phyloP scores from a whole-genome alignment of 2,329 filamentous ascomycete species.

The Alternaria solani region DNA sequence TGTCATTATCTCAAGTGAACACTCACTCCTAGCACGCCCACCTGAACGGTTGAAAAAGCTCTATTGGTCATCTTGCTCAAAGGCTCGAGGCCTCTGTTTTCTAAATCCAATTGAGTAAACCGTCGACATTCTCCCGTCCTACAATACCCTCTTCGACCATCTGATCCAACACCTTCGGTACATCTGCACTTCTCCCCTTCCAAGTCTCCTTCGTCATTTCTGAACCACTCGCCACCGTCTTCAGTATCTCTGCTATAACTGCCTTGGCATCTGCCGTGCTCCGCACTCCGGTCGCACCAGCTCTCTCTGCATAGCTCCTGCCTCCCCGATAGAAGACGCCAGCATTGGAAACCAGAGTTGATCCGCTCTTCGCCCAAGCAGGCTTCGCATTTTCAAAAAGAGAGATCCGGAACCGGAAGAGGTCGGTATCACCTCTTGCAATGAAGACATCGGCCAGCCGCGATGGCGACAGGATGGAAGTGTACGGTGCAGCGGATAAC shows the following conservation, averaged over 20 bases:
- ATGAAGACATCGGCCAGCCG: conserved; percentile 44
- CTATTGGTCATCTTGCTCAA: neutral
- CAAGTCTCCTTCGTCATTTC: conserved; percentile 51
- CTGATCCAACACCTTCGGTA: conserved; percentile 57
- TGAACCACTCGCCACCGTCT: conserved; percentile 45
- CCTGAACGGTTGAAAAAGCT: too few relatives aligned
- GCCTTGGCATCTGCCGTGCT: conserved; percentile 59
- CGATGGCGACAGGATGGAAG: conserved; percentile 28
- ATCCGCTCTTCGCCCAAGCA: conserved; percentile 43
- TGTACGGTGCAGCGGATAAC: conserved; percentile 28
- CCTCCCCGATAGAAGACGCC: conserved; percentile 52
- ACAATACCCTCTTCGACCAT: conserved; percentile 63
- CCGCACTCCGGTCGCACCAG: conserved; percentile 48
- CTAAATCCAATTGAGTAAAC: conserved; percentile 16
- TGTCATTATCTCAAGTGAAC: neutral
- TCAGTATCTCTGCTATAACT: conserved; percentile 57
- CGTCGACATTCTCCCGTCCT: conserved; percentile 36
- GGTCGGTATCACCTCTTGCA: conserved; percentile 44
- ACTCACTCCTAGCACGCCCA: too few relatives aligned
- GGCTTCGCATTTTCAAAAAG: conserved; percentile 31
- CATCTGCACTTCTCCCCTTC: conserved; percentile 51
- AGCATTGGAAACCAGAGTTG: conserved; percentile 46
- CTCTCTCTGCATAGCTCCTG: conserved; percentile 42
- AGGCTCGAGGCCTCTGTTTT: neutral
- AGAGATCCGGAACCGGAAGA: conserved; percentile 46